Conservation (phyloP, 2,329 filamentous ascomycete species). For the Pezicula carpinea region DNA sequence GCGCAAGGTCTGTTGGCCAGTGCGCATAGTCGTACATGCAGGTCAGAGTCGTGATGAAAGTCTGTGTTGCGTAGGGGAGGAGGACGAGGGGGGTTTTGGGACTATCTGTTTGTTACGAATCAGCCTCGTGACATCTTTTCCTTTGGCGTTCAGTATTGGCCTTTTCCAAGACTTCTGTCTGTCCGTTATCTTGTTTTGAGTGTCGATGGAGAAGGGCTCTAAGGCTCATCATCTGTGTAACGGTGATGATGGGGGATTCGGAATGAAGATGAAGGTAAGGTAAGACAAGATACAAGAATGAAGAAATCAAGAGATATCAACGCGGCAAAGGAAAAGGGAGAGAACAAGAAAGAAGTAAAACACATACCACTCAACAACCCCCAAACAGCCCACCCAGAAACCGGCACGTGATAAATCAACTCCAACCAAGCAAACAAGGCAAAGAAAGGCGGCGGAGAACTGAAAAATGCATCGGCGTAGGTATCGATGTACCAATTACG, state of each 20-base stretch:
- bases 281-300: not conserved
- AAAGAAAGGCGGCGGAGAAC: slow-evolving; percentile 55
- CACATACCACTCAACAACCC: slow-evolving; percentile 46
- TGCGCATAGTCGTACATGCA: slow-evolving; percentile 57
- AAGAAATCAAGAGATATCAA: not conserved
- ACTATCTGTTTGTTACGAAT: slow-evolving; percentile 37
- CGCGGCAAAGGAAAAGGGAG: not conserved
- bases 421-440: slow-evolving; percentile 53
- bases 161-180: not conserved
- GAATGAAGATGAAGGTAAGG: not conserved
- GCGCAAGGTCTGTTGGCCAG: slow-evolving; percentile 42
- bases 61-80: slow-evolving; percentile 54
- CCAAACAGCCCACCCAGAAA: slow-evolving; percentile 55
- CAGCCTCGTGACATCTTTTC: not conserved
- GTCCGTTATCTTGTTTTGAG: too few relatives aligned
- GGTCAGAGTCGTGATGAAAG: slow-evolving; percentile 55
- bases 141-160: not conserved
- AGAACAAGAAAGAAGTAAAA: not conserved
- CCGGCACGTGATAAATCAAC: slow-evolving; percentile 53
- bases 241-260: not conserved
- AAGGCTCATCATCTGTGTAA: not conserved
- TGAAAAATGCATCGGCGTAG: slow-evolving; percentile 62
- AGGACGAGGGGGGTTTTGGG: slow-evolving; percentile 54
- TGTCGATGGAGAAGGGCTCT: too few relatives aligned
- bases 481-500: slow-evolving; percentile 54